These are phyloP conservation scores for Quercus phellos DNA, from an alignment of 331 rosid genomes.

Conservation along the genomic window DNA sequence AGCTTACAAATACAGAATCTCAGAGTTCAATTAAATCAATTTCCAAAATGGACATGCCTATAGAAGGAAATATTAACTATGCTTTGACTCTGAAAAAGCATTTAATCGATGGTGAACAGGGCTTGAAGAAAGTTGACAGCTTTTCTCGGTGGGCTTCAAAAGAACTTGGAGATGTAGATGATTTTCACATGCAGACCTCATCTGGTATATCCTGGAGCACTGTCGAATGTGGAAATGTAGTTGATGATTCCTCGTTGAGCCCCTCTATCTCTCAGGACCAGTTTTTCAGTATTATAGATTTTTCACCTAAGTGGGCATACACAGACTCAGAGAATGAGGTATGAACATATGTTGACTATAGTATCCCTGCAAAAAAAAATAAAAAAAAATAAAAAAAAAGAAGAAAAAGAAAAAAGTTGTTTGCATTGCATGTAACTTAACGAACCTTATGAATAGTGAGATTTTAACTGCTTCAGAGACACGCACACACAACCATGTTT, in stretches of 20 bases:
- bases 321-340: slow-evolving; percentile 71
- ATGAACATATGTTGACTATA: slow-evolving; percentile 11
- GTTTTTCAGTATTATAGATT: slow-evolving; percentile 65
- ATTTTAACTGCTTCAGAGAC: neutral
- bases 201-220: slow-evolving; percentile 78
- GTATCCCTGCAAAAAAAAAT: neutral
- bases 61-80: slow-evolving; percentile 51
- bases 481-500: neutral
- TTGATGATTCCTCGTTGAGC: slow-evolving; percentile 69
- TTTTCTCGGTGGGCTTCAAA: slow-evolving; percentile 77
- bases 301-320: slow-evolving; percentile 77
- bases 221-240: slow-evolving; percentile 60
- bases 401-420: slow-evolving; percentile 7
- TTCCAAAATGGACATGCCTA: slow-evolving; percentile 27
- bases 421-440: neutral
- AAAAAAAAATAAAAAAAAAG: neutral
- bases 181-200: slow-evolving; percentile 69
- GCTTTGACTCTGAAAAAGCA: slow-evolving; percentile 46
- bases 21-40: slow-evolving; percentile 21
- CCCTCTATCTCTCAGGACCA: slow-evolving; percentile 88
- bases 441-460: neutral
- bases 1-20: slow-evolving; percentile 36
- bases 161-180: slow-evolving; percentile 80
- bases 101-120: slow-evolving; percentile 55
- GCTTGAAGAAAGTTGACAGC: slow-evolving; percentile 89